Conservation (phyloP, 2,329 filamentous ascomycete genomes). For the Ophiostoma ulmi region DNA sequence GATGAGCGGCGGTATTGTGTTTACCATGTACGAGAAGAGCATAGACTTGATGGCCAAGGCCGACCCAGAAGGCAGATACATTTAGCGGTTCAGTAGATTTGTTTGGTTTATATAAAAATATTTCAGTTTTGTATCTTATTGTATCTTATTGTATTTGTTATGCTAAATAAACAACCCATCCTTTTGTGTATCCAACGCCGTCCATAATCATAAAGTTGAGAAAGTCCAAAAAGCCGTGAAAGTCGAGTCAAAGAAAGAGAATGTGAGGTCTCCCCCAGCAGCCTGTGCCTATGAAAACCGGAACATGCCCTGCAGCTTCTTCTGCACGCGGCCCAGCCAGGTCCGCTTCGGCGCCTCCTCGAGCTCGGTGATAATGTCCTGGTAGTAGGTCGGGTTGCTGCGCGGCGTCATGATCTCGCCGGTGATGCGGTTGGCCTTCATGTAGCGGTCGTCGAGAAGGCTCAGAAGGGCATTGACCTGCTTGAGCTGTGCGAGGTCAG, state of each 20-base stretch:
- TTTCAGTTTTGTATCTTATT: background rate
- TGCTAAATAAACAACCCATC: conserved; percentile 2
- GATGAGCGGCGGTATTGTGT: conserved; percentile 92
- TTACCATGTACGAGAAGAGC: conserved; percentile 96
- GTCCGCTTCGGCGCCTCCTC: conserved; percentile 57
- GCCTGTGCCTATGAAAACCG: conserved; percentile 44
- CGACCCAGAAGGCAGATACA: conserved; percentile 79
- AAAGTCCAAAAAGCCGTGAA: background rate
- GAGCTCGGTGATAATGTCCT: conserved; percentile 56
- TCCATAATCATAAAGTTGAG: conserved; percentile 4
- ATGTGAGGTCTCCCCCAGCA: background rate
- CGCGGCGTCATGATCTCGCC: conserved; percentile 51
- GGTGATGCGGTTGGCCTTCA: conserved; percentile 46
- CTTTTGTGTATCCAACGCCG: conserved; percentile 16
- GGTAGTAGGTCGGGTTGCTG: conserved; percentile 61
- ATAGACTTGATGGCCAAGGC: conserved; percentile 78
- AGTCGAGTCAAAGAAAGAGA: background rate
- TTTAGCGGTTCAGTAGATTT: conserved; percentile 42
- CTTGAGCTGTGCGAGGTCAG: conserved; percentile 47
- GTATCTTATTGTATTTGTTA: conserved; percentile 15
- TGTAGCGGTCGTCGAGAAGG: conserved; percentile 56
- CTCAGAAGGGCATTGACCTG: conserved; percentile 58
- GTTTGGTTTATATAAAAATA: background rate
- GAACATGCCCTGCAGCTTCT: conserved; percentile 56
- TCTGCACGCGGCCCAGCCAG: conserved; percentile 48